A percentile compares a stretch with the other conserved stretches of the same genome.
Conservation (phyloP, 2,329 filamentous ascomycete species). For the Cladosporium sp. region DNA sequence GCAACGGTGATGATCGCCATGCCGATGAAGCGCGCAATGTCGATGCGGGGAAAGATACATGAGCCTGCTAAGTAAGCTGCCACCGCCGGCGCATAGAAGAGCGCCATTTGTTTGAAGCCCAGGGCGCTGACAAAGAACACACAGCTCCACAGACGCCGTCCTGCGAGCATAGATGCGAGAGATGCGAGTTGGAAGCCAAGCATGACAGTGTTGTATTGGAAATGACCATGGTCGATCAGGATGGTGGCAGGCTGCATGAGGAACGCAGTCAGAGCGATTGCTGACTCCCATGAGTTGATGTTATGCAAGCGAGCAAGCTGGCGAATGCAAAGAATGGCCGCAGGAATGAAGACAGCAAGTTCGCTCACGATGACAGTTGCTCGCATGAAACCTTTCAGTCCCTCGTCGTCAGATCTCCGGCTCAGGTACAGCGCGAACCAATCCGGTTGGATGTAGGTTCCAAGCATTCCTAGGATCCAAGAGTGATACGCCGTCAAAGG, state of each 20-base stretch:
- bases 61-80: conserved; percentile 87
- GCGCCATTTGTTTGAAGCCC: conserved; percentile 99
- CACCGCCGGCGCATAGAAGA: conserved; percentile 91
- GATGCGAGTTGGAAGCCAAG: conserved; percentile 81
- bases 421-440: conserved; percentile 88
- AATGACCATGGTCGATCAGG: conserved; percentile 89
- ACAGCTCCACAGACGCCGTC: conserved; percentile 78
- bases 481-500: conserved; percentile 97
- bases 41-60: conserved; percentile 70
- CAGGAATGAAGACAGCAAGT: conserved; percentile 82
- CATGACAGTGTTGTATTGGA: conserved; percentile 99
- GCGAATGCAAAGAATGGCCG: conserved; percentile 76
- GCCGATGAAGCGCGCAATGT: conserved; percentile 60
- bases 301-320: conserved; percentile 70
- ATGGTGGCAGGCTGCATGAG: conserved; percentile 88
- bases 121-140: conserved; percentile 89
- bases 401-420: conserved; percentile 70
- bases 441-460: conserved; percentile 65
- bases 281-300: conserved; percentile 70
- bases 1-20: conserved; percentile 68
- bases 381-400: conserved; percentile 91
- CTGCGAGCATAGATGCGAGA: conserved; percentile 82
- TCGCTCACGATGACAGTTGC: conserved; percentile 86
- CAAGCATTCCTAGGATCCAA: conserved; percentile 86
- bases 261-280: conserved; percentile 80